phyloP scores from a whole-genome alignment of 345 rosid species.

The Heritiera littoralis region DNA sequence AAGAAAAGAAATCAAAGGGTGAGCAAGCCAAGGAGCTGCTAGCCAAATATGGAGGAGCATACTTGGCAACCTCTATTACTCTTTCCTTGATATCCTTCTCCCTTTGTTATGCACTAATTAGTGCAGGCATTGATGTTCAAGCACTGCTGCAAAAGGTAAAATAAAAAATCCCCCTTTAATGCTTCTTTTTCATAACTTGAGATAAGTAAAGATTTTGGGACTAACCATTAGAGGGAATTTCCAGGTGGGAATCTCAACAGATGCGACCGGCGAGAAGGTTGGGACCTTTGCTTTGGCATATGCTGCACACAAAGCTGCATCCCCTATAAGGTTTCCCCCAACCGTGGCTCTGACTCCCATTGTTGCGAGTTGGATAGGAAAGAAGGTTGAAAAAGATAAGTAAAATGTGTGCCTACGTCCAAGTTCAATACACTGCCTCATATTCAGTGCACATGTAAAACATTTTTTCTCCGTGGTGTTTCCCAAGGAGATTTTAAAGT shows the following conservation, averaged over 20 bases:
- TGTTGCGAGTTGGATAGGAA: slow-evolving; percentile 89
- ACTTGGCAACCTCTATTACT: slow-evolving; percentile 86
- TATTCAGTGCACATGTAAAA: neutral
- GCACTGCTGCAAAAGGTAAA: slow-evolving; percentile 62
- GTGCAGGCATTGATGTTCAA: slow-evolving; percentile 76
- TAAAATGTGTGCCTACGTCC: slow-evolving; percentile 16
- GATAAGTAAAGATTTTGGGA: neutral
- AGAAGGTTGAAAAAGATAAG: slow-evolving; percentile 63
- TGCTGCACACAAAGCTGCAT: slow-evolving; percentile 96
- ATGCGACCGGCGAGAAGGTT: slow-evolving; percentile 77
- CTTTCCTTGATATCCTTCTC: slow-evolving; percentile 84
- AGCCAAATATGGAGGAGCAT: slow-evolving; percentile 91
- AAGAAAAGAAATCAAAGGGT: slow-evolving; percentile 59
- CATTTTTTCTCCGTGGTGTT: neutral
- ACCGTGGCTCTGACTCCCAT: slow-evolving; percentile 87
- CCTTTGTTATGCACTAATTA: slow-evolving; percentile 66
- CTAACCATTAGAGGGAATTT: slow-evolving; percentile 14
- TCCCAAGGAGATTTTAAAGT: neutral
- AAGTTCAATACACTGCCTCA: neutral
- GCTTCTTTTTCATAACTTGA: slow-evolving; percentile 14
- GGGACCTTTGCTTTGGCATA: slow-evolving; percentile 88
- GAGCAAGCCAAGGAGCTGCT: slow-evolving; percentile 83
- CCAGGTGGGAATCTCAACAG: slow-evolving; percentile 73
- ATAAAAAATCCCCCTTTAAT: neutral
- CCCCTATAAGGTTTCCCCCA: slow-evolving; percentile 92